A percentile compares a stretch with the other conserved stretches of the same genome.
Conservation (phyloP, 139 green algal genomes). For the Chlorella sp. region DNA sequence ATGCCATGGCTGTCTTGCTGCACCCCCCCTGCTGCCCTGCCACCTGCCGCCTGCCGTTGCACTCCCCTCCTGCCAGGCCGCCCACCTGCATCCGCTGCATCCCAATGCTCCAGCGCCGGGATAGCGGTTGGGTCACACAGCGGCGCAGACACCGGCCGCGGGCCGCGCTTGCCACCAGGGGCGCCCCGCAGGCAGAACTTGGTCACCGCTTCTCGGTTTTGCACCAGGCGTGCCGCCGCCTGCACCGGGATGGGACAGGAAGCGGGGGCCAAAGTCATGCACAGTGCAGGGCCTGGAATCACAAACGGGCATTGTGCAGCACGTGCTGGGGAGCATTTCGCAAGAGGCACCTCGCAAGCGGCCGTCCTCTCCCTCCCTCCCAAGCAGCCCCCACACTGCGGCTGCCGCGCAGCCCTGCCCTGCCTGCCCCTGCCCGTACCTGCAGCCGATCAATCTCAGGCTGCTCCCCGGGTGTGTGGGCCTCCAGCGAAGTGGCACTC, state of each 20-base stretch:
- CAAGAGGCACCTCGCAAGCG: too few relatives aligned
- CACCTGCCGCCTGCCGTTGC: too few relatives aligned
- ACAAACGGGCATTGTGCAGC: too few relatives aligned
- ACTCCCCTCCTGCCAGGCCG: too few relatives aligned
- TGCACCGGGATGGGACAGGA: not conserved
- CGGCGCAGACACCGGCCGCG: constrained; percentile 75
- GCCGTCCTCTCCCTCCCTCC: too few relatives aligned
- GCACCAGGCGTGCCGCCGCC: constrained; percentile 72
- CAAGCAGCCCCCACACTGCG: too few relatives aligned
- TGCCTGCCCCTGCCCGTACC: not conserved
- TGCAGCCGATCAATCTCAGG: constrained; percentile 64
- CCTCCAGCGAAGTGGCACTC: constrained; percentile 63
- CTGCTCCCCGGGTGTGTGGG: constrained; percentile 75
- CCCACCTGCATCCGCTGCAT: constrained; percentile 60
- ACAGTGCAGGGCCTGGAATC: too few relatives aligned
- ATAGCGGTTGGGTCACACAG: constrained; percentile 83
- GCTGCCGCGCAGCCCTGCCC: too few relatives aligned
- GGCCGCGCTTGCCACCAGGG: constrained; percentile 61
- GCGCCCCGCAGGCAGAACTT: constrained; percentile 83
- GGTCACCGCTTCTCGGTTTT: constrained; percentile 80
- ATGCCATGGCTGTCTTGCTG: too few relatives aligned
- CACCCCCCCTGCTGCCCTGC: too few relatives aligned
- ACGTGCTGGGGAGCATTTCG: too few relatives aligned
- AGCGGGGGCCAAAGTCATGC: too few relatives aligned
- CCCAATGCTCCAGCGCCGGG: constrained; percentile 47